Conservation (phyloP, 805 yeast genomes). For the Saccharomycopsis amapae region DNA sequence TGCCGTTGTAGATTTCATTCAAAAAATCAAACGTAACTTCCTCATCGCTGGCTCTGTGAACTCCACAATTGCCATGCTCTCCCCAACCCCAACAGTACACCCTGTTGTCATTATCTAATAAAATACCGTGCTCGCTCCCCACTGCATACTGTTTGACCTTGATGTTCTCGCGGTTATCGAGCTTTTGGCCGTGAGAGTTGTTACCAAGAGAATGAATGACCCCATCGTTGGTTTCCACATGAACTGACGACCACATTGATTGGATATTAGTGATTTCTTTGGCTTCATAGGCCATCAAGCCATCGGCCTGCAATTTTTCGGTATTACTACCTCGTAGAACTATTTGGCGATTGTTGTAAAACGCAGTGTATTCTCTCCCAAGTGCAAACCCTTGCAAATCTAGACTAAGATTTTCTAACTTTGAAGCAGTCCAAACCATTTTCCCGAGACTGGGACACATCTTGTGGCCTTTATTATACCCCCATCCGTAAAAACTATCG, state of each 20-base stretch:
- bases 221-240: slow-evolving; percentile 12
- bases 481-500: slow-evolving; percentile 57
- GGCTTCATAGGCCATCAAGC: neutral
- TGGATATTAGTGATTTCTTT: slow-evolving; percentile 26
- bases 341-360: neutral
- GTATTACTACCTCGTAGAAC: neutral
- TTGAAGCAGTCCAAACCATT: slow-evolving; percentile 14
- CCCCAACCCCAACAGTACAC: slow-evolving; percentile 97
- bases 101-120: slow-evolving; percentile 24
- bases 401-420: neutral
- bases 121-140: slow-evolving; percentile 87
- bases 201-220: slow-evolving; percentile 55
- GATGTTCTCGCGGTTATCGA: slow-evolving; percentile 23
- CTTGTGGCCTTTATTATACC: slow-evolving; percentile 59
- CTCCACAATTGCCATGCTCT: slow-evolving; percentile 94
- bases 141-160: slow-evolving; percentile 31
- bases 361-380: slow-evolving; percentile 13
- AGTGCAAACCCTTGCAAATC: neutral
- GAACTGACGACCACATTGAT: slow-evolving; percentile 71
- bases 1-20: slow-evolving; percentile 1
- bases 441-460: slow-evolving; percentile 25
- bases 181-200: slow-evolving; percentile 66
- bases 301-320: slow-evolving; percentile 1
- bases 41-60: slow-evolving; percentile 13
- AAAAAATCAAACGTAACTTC: neutral